Base-by-base conservation (phyloP, 2,329 filamentous ascomycete genomes). In the Claviceps digitariae region DNA sequence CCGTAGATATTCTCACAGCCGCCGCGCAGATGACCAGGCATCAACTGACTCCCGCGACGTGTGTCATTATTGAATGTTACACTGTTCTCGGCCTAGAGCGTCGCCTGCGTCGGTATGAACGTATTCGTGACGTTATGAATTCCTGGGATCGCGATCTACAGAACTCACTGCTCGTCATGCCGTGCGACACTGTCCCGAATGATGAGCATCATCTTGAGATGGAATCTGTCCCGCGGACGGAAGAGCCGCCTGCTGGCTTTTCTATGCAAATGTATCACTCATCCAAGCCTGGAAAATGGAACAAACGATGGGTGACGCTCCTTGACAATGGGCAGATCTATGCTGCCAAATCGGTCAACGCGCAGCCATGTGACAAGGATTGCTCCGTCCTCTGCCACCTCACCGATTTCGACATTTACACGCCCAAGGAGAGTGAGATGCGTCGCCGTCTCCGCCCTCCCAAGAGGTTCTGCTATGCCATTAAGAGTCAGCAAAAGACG, bases 371-470 rank as follows among this genome's bases (percentile, higher is more conserved):
- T 1, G 80, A 83, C 48, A 87, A 89, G 65, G 85, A 90, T 51
- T 72, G 77, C 34, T 69, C 75, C 13, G 84, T 79, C 56, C 73
- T 95, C 36, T 95, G 88, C 66, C 89, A 95, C 68, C 67, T 97
- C 48, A 89, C 87, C 2, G 90, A 96, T 67, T 96, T 91, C 66
- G 91, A 97, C 63, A 86, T 96, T 49, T 96, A 96, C 69, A 80
- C 76, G 1, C 86, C 88, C 1, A 88, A 82, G 5, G 75, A 80
- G 51, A 77, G 80, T 46, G 82, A 88, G 59, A 70, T 82, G 57
- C 75, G 80, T 40, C 86, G 84, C 62, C 77, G 81, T 57, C 75
- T 96, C 52, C 90, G 85, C 61, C 85, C 90, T 1, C 91, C 91
- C 0, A 95, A 93, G 68, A 86, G 84, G 63, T 77, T 83, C 59